phyloP scores from a whole-genome alignment of 176 grass and related monocot species.

The Avena insularis region DNA sequence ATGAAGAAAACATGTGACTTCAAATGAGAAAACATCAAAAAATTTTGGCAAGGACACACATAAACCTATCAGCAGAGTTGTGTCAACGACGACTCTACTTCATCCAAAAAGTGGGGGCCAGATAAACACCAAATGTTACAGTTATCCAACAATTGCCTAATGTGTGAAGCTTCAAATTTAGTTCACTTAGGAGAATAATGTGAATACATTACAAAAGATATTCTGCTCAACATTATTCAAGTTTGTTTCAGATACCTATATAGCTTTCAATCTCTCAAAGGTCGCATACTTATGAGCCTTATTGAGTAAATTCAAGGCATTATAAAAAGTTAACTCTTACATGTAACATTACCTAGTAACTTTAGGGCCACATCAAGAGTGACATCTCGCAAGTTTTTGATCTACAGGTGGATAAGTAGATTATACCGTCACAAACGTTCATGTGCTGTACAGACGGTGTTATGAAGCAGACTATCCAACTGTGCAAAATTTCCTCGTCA shows the following conservation, averaged over 20 bases:
- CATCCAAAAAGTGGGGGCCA: neutral
- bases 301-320: neutral
- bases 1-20: constrained; percentile 12
- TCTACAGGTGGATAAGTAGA: neutral
- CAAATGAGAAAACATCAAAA: neutral
- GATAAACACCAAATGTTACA: constrained; percentile 13
- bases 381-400: neutral
- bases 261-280: constrained; percentile 4
- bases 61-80: neutral
- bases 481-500: neutral
- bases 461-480: neutral
- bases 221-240: constrained; percentile 10
- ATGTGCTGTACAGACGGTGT: neutral
- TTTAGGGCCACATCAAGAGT: neutral
- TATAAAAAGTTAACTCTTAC: neutral
- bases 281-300: neutral
- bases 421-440: neutral
- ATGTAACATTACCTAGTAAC: constrained; percentile 11
- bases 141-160: constrained; percentile 3
- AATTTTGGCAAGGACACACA: neutral
- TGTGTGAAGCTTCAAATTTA: neutral
- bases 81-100: neutral
- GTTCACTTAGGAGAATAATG: constrained; percentile 17
- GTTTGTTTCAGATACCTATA: constrained; percentile 24
- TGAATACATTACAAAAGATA: neutral